phyloP scores from a whole-genome alignment of 768 basidiomycete genomes.

The Dioszegia hungarica region DNA sequence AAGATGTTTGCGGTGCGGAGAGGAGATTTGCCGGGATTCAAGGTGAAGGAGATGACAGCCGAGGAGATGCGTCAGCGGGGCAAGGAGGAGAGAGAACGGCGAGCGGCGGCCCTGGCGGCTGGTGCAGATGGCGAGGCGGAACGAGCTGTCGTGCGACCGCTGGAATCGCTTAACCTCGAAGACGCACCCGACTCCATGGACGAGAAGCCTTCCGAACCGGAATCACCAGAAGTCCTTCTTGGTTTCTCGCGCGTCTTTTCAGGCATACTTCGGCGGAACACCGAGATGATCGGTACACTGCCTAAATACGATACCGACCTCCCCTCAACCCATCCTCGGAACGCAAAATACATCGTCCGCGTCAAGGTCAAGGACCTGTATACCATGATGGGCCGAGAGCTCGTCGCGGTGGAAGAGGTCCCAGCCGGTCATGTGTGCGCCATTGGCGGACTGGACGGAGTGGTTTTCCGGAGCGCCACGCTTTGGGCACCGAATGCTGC shows the following conservation, averaged over 20 bases:
- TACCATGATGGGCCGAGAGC: slow-evolving; percentile 95
- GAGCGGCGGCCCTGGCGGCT: slow-evolving; percentile 31
- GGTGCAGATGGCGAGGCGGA: slow-evolving; percentile 8
- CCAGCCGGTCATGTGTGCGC: slow-evolving; percentile 93
- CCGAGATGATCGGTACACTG: slow-evolving; percentile 65
- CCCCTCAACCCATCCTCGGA: slow-evolving; percentile 61
- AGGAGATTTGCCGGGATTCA: slow-evolving; percentile 79
- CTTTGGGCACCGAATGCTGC: slow-evolving; percentile 64
- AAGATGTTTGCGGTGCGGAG: slow-evolving; percentile 94
- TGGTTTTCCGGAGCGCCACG: slow-evolving; percentile 85
- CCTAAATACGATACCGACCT: slow-evolving; percentile 76
- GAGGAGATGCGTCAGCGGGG: slow-evolving; percentile 74
- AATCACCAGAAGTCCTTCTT: slow-evolving; percentile 62
- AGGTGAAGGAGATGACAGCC: slow-evolving; percentile 67
- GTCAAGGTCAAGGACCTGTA: slow-evolving; percentile 74
- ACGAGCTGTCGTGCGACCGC: too few relatives aligned
- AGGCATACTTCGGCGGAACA: slow-evolving; percentile 67
- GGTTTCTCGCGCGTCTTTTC: slow-evolving; percentile 94
- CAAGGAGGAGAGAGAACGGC: slow-evolving; percentile 50
- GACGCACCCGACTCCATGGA: too few relatives aligned
- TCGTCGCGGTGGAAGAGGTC: slow-evolving; percentile 76
- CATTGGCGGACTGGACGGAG: slow-evolving; percentile 79
- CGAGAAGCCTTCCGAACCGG: too few relatives aligned
- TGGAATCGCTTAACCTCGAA: too few relatives aligned
- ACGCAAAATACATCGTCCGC: slow-evolving; percentile 59